These are phyloP conservation scores for Arthroderma sp. DNA, from an alignment of 2,329 filamentous ascomycete species.

Conservation along the genomic window DNA sequence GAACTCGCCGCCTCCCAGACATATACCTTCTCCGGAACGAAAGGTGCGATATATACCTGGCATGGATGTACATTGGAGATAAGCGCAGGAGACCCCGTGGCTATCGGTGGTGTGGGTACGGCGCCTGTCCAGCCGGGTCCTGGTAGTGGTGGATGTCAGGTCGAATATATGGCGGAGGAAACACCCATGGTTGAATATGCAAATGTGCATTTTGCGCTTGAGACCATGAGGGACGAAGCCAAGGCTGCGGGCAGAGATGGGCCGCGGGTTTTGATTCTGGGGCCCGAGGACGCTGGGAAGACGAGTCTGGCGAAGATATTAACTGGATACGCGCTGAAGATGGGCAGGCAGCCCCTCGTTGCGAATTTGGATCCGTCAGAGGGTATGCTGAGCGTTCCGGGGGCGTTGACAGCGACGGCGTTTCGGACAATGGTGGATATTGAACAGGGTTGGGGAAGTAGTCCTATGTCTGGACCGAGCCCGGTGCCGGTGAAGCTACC, in stretches of 20 bases:
- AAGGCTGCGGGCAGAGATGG: conserved; percentile 42
- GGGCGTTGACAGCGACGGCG: conserved; percentile 72
- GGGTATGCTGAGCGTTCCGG: conserved; percentile 62
- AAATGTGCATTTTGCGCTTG: conserved; percentile 79
- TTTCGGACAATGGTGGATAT: conserved; percentile 80
- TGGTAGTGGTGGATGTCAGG: conserved; percentile 48
- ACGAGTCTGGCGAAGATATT: conserved; percentile 66
- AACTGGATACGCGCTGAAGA: conserved; percentile 64
- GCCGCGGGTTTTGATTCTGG: conserved; percentile 73
- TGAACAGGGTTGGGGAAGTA: conserved; percentile 77
- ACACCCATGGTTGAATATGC: conserved; percentile 69
- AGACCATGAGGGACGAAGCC: conserved; percentile 54
- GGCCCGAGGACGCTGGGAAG: conserved; percentile 67
- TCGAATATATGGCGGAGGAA: conserved; percentile 60
- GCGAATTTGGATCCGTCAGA: conserved; percentile 78
- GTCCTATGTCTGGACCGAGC: conserved; percentile 80
- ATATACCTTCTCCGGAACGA: conserved; percentile 70
- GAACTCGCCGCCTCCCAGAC: conserved; percentile 70
- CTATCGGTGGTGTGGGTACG: conserved; percentile 11
- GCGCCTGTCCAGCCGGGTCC: conserved; percentile 16
- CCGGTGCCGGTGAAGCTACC: conserved; percentile 83
- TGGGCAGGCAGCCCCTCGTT: conserved; percentile 61
- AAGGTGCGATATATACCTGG: conserved; percentile 85
- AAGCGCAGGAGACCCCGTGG: conserved; percentile 42
- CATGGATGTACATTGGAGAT: conserved; percentile 79